These are phyloP conservation scores for Helenozyma baotianmanensis DNA, from an alignment of 805 yeast species.

Conservation along the genomic window DNA sequence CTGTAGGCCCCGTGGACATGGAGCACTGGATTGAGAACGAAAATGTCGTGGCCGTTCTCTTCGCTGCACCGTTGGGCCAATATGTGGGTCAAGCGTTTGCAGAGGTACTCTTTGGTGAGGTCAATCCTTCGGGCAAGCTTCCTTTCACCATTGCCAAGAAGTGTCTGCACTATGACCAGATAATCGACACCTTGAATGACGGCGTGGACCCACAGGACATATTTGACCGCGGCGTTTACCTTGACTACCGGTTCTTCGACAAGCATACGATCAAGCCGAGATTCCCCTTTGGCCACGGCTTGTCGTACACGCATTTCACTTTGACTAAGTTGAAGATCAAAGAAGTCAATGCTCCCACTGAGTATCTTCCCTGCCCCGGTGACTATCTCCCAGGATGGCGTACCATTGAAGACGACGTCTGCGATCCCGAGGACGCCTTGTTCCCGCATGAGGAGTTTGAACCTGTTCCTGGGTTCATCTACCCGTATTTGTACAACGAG, in stretches of 20 bases:
- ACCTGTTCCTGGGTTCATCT: constrained; percentile 53
- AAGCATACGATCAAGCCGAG: constrained; percentile 52
- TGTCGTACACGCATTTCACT: constrained; percentile 47
- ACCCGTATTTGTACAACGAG: constrained; percentile 46
- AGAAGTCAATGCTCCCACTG: constrained; percentile 40
- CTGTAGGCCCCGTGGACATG: constrained; percentile 58
- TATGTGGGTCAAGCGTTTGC: constrained; percentile 54
- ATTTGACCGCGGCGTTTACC: constrained; percentile 44
- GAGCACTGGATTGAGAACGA: constrained; percentile 55
- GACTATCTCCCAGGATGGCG: constrained; percentile 41
- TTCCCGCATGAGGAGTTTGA: constrained; percentile 50
- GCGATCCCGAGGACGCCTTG: constrained; percentile 52
- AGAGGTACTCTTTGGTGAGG: constrained; percentile 55
- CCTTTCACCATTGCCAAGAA: constrained; percentile 62
- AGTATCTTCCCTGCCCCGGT: constrained; percentile 42
- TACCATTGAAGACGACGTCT: constrained; percentile 42
- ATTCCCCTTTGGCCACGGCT: constrained; percentile 59
- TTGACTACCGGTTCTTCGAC: constrained; percentile 58
- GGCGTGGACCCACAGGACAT: constrained; percentile 36
- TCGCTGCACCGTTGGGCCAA: constrained; percentile 55
- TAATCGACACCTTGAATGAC: constrained; percentile 32
- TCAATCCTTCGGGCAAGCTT: constrained; percentile 58
- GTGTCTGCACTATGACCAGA: constrained; percentile 42
- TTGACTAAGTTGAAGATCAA: constrained; percentile 34
- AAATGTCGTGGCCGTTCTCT: constrained; percentile 54